Conservation (phyloP, 1,139 yeast species). For the Trichomonascaceae sp. region DNA sequence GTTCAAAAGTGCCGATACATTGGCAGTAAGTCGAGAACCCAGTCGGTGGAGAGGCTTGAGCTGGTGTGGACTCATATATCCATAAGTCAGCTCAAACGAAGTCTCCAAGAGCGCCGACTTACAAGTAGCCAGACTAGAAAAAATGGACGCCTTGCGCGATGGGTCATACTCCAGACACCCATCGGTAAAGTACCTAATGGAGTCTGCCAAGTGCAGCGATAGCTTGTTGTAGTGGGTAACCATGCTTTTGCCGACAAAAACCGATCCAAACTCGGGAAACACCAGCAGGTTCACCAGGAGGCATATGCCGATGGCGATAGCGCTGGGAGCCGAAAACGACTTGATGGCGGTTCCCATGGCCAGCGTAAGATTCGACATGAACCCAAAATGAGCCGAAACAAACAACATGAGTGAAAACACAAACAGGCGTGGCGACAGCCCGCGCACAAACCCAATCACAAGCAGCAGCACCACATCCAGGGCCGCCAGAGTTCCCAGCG, state of each 20-base stretch:
- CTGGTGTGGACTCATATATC: slow-evolving; percentile 33
- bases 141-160: background rate
- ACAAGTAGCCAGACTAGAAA: slow-evolving; percentile 22
- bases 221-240: slow-evolving; percentile 29
- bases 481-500: slow-evolving; percentile 32
- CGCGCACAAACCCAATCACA: slow-evolving; percentile 36
- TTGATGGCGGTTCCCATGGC: slow-evolving; percentile 22
- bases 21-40: slow-evolving; percentile 24
- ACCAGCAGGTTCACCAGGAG: slow-evolving; percentile 30
- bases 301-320: slow-evolving; percentile 32
- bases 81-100: slow-evolving; percentile 35
- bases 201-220: slow-evolving; percentile 27
- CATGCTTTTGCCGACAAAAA: slow-evolving; percentile 33
- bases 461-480: slow-evolving; percentile 34
- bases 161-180: background rate
- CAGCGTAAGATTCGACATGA: slow-evolving; percentile 24
- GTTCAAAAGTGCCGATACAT: slow-evolving; percentile 15
- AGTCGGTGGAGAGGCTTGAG: slow-evolving; percentile 27
- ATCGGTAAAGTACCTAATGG: slow-evolving; percentile 28
- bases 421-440: slow-evolving; percentile 34
- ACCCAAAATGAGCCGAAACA: slow-evolving; percentile 36
- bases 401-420: slow-evolving; percentile 34
- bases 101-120: slow-evolving; percentile 33
- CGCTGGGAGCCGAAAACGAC: slow-evolving; percentile 31
- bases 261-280: slow-evolving; percentile 40